Conservation (phyloP, 2,329 filamentous ascomycete genomes). For the Allantophomopsis cytisporea region DNA sequence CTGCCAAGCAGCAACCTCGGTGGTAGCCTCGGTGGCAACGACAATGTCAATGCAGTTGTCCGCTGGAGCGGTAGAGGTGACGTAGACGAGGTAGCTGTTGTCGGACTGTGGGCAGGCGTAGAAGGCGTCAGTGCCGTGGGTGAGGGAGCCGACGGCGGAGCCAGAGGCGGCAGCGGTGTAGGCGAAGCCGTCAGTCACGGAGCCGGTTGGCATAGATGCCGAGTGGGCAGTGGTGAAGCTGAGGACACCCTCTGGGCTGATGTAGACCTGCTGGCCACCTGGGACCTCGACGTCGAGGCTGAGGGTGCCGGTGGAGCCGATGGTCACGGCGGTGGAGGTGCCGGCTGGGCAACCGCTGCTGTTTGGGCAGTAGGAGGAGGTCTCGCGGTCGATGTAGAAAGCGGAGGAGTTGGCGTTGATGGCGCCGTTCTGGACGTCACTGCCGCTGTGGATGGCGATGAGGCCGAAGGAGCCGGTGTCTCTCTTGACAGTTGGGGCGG, state of each 20-base stretch:
- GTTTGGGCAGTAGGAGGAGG: not conserved
- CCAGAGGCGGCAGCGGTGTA: not conserved
- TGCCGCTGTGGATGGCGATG: slow-evolving; percentile 1
- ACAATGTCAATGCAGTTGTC: not conserved
- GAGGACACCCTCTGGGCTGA: not conserved
- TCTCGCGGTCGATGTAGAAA: not conserved
- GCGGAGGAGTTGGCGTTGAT: not conserved
- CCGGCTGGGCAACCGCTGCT: not conserved
- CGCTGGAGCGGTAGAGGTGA: not conserved
- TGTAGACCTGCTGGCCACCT: not conserved
- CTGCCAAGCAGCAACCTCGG: not conserved
- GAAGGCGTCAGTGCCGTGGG: not conserved
- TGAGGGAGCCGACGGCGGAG: not conserved
- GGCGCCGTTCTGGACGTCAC: not conserved
- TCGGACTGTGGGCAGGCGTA: not conserved
- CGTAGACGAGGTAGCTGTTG: not conserved
- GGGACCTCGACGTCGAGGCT: not conserved
- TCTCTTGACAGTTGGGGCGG: not conserved
- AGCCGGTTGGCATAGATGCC: not conserved
- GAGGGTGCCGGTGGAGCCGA: not conserved
- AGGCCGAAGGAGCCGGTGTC: slow-evolving; percentile 3
- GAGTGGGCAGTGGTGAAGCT: not conserved
- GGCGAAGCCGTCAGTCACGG: not conserved
- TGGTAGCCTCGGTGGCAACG: not conserved
- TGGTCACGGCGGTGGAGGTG: not conserved